A percentile compares a stretch with the other conserved stretches of the same genome.
Conservation (phyloP, 2,329 filamentous ascomycete species). For the Balansia obtecta region DNA sequence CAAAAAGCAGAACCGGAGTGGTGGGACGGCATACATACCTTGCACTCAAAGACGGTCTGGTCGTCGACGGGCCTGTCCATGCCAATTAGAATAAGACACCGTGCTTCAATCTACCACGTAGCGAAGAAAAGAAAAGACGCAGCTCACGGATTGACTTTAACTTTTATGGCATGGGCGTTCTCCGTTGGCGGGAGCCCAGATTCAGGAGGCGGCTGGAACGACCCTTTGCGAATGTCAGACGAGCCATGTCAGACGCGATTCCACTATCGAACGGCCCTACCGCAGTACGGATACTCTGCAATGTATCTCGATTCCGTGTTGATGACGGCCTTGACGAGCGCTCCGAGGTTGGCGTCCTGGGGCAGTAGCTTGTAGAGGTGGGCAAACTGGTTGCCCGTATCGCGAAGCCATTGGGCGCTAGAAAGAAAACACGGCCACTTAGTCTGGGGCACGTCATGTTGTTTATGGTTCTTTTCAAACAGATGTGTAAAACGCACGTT, state of each 20-base stretch:
- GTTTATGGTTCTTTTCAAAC: slow-evolving; percentile 6
- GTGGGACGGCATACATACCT: slow-evolving; percentile 7
- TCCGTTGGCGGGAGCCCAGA: slow-evolving; percentile 33
- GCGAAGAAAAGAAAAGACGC: too few species aligned
- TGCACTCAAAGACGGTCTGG: slow-evolving; percentile 17
- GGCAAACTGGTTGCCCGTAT: slow-evolving; percentile 66
- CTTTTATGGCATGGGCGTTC: slow-evolving; percentile 14
- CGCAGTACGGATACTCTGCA: slow-evolving; percentile 61
- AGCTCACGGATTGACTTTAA: slow-evolving; percentile 14
- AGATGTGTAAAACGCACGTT: too few species aligned
- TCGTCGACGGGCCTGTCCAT: slow-evolving; percentile 12
- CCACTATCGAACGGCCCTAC: slow-evolving; percentile 1
- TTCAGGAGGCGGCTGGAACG: slow-evolving; percentile 74
- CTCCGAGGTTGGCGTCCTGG: slow-evolving; percentile 47
- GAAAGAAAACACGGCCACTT: background rate
- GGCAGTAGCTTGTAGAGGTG: slow-evolving; percentile 51
- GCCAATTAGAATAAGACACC: too few species aligned
- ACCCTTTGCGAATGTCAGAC: slow-evolving; percentile 36
- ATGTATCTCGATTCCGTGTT: slow-evolving; percentile 61
- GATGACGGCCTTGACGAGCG: slow-evolving; percentile 57
- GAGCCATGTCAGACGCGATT: background rate
- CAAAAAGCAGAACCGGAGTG: background rate
- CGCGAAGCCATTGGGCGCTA: slow-evolving; percentile 56
- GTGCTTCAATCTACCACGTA: background rate
- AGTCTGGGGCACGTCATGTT: slow-evolving; percentile 13